Evolutionary conservation across 2,329 filamentous ascomycete species (phyloP), one percentile per base, ranked within the genome.

Genomic region (Penicillium concentricum): DNA sequence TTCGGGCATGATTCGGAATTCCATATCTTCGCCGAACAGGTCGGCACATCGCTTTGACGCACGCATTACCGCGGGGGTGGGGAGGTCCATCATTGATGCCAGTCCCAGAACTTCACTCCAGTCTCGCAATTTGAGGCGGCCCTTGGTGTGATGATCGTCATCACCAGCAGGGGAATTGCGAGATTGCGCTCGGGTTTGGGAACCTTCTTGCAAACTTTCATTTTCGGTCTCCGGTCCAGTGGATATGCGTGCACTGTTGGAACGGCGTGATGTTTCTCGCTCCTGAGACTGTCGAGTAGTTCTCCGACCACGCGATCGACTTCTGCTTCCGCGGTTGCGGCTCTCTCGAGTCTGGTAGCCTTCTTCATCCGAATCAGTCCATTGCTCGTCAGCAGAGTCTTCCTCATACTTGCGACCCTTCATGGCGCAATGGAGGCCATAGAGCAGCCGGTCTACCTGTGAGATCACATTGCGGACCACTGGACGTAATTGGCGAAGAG

Each of bases 21-120:
- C 75, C 83, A 94, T 91, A 24, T 82, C 78, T 73, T 94, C 84
- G 0, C 82, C 83, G 65, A 97, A 96, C 0, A 96, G 77, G 44
- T 83, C 78, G 2, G 88, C 84, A 67, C 92, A 97, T 47, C 93
- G 83, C 67, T 86, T 81, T 2, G 88, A 83, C 0, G 91, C 84
- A 30, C 90, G 84, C 51, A 86, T 82, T 13, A 97, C 74, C 0
- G 86, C 88, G 1, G 77, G 72, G 0, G 79, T 73, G 1, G 88
- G 78, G 74, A 92, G 92, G 0, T 89, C 91, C 2, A 84, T 84
- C 48, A 95, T 76, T 0, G 90, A 83, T 3, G 93, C 93, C 0
- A 91, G 81, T 0, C 90, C 90, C 28, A 97, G 76, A 1, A 97
- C 83, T 63, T 96, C 90, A 63, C 86, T 89, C 93, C 93, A 97